Evolutionary conservation across 78 protist species (phyloP).

Genomic region (Capsaspora owczarzaki): DNA sequence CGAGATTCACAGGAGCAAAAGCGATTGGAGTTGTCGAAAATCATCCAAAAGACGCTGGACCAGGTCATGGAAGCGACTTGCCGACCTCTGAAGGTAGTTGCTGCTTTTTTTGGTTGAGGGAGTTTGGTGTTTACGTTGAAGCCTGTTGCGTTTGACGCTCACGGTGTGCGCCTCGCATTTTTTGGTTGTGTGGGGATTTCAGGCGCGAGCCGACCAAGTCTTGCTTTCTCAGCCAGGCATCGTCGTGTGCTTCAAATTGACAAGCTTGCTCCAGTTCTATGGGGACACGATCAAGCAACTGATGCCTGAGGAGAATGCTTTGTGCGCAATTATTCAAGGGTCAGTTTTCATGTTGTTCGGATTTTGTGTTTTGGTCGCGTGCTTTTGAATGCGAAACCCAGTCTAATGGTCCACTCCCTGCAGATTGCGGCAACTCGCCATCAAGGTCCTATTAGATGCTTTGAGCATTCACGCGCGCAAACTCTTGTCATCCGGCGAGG

Average conservation of each 20-base stretch:
- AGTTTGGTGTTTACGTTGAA: too few species aligned
- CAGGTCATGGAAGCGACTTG: conserved; percentile 12
- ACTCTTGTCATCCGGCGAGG: too few species aligned
- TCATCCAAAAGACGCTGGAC: not conserved
- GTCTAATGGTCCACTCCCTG: too few species aligned
- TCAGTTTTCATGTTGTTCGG: not conserved
- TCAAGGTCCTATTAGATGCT: too few species aligned
- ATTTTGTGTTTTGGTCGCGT: not conserved
- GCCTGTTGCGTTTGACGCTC: not conserved
- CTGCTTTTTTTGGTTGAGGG: not conserved
- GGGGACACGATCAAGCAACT: conserved; percentile 11
- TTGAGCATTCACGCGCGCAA: too few species aligned
- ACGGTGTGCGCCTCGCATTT: not conserved
- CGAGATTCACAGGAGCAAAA: too few species aligned
- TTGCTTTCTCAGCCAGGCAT: not conserved
- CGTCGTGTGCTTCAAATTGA: conserved; percentile 11
- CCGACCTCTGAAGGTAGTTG: conserved; percentile 11
- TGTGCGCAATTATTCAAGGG: not conserved
- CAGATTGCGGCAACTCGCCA: too few species aligned
- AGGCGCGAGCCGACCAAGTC: not conserved
- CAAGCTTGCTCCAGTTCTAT: conserved; percentile 27
- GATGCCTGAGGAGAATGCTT: not conserved
- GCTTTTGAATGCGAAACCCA: too few species aligned
- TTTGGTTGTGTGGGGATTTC: not conserved
- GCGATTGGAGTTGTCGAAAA: too few species aligned